Conservation (phyloP, 192 early-diverging fungal species). For the Chytriomyces confervae region DNA sequence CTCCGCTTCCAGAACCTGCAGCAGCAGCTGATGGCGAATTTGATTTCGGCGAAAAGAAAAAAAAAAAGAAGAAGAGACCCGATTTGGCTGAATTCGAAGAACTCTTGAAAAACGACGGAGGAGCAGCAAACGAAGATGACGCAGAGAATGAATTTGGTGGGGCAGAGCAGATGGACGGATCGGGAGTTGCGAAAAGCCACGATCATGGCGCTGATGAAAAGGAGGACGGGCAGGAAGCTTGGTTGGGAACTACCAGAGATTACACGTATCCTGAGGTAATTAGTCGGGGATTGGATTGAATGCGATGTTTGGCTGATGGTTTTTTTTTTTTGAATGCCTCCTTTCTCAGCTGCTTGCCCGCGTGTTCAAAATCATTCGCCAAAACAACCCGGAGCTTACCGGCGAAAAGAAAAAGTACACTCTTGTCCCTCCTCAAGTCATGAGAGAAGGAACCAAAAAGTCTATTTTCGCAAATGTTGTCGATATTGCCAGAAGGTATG, state of each 20-base stretch:
- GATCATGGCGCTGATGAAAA: conserved; percentile 1
- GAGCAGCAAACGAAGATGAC: conserved; percentile 26
- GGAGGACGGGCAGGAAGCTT: conserved; percentile 57
- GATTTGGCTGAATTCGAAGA: conserved; percentile 89
- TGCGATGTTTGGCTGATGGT: neutral
- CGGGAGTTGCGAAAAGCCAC: conserved; percentile 14
- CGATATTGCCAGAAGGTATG: conserved; percentile 86
- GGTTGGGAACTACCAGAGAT: conserved; percentile 89
- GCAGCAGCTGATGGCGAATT: conserved; percentile 5
- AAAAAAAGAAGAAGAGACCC: conserved; percentile 73
- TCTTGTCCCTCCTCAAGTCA: conserved; percentile 89
- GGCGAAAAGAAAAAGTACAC: conserved; percentile 95
- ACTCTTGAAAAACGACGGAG: conserved; percentile 59
- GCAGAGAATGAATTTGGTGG: conserved; percentile 40
- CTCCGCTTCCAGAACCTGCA: conserved; percentile 42
- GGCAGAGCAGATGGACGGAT: conserved; percentile 29
- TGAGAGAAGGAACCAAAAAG: conserved; percentile 94
- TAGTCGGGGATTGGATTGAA: too few species aligned
- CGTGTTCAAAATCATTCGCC: conserved; percentile 87
- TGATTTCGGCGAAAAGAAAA: conserved; percentile 80
- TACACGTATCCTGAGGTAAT: conserved; percentile 89
- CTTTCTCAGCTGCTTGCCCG: conserved; percentile 75
- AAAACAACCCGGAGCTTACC: conserved; percentile 91
- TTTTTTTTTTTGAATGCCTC: neutral
- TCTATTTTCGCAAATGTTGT: conserved; percentile 94